phyloP scores from a whole-genome alignment of 2,329 filamentous ascomycete species.

The Colletotrichum phormii region DNA sequence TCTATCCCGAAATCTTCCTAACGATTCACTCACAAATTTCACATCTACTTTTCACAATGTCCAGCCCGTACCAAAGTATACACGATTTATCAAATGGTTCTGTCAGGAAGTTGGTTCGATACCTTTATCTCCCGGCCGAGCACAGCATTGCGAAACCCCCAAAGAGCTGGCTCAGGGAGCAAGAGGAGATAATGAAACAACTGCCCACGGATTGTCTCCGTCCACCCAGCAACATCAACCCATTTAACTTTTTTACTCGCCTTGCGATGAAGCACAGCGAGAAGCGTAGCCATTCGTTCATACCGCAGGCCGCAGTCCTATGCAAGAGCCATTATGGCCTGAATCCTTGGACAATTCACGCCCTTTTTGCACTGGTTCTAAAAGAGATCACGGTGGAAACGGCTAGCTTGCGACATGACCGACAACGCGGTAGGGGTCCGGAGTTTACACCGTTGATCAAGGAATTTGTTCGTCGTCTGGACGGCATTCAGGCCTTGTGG shows the following conservation, averaged over 20 bases:
- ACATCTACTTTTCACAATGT: background rate
- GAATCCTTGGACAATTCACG: constrained; percentile 56
- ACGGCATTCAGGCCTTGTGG: constrained; percentile 52
- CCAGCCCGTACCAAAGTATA: constrained; percentile 28
- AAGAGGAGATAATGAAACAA: constrained; percentile 42
- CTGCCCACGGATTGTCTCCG: constrained; percentile 43
- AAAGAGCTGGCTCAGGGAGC: constrained; percentile 49
- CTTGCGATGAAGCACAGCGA: constrained; percentile 47
- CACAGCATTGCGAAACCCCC: constrained; percentile 46
- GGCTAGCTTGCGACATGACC: constrained; percentile 42
- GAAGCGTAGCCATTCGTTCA: constrained; percentile 39
- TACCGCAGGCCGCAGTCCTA: constrained; percentile 48
- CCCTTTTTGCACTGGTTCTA: constrained; percentile 54
- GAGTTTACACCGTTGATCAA: background rate
- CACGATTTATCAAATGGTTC: constrained; percentile 40
- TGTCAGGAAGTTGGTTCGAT: constrained; percentile 47
- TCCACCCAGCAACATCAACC: constrained; percentile 40
- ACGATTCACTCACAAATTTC: background rate
- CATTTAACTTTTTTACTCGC: constrained; percentile 46
- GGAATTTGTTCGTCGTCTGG: constrained; percentile 47
- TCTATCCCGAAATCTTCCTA: background rate
- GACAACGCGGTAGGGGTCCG: constrained; percentile 22
- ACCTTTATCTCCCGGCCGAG: constrained; percentile 52
- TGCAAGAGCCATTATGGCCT: constrained; percentile 55
- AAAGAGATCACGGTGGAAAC: constrained; percentile 53